These are phyloP conservation scores for Candida insectorum DNA, from an alignment of 805 yeast species.

Conservation along the genomic window DNA sequence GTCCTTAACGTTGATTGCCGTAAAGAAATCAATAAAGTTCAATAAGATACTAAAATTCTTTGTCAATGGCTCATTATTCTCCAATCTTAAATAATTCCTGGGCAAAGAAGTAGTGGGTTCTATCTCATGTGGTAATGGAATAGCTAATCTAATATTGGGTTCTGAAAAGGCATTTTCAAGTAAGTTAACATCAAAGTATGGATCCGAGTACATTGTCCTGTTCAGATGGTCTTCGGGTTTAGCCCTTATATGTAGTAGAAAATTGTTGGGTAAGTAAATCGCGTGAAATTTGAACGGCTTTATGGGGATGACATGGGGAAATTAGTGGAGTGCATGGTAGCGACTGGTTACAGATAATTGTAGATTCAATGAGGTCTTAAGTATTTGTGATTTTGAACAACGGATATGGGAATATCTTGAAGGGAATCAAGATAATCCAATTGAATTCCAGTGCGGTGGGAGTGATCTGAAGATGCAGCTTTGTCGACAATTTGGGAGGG, in stretches of 20 bases:
- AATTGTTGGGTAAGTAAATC: background rate
- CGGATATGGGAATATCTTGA: constrained; percentile 9
- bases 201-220: constrained; percentile 2
- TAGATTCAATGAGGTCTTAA: background rate
- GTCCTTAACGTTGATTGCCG: constrained; percentile 23
- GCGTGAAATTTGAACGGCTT: background rate
- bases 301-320: background rate
- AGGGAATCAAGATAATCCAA: constrained; percentile 3
- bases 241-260: background rate
- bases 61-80: constrained; percentile 25
- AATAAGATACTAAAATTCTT: constrained; percentile 24
- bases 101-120: constrained; percentile 17
- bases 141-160: constrained; percentile 31
- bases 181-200: constrained; percentile 34
- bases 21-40: constrained; percentile 29
- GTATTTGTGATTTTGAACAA: constrained; percentile 6
- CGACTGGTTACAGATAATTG: background rate
- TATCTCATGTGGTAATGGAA: constrained; percentile 38
- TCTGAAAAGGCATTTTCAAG: constrained; percentile 28
- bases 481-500: too few species aligned
- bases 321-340: background rate
- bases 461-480: too few species aligned
- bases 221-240: too few species aligned
- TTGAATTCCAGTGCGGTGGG: too few species aligned
- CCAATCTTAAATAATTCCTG: constrained; percentile 21